A percentile compares a stretch with the other conserved stretches of the same genome.
These are phyloP conservation scores for Margaritispora aquatica DNA, from an alignment of 495 filamentous ascomycete species.

Conservation along the genomic window DNA sequence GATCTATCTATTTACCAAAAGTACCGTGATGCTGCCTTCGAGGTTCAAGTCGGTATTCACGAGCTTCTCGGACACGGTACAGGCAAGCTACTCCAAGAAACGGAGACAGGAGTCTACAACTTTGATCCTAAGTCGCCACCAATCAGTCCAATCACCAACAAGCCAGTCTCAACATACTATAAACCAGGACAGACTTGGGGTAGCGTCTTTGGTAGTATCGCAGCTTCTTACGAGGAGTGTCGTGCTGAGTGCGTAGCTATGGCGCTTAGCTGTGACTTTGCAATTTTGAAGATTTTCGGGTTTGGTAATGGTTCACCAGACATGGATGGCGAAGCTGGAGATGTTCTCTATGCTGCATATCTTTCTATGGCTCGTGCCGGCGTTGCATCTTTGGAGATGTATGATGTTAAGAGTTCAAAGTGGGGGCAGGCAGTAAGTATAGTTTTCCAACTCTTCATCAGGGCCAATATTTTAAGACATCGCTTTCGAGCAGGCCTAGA, in stretches of 20 bases:
- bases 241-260: conserved; percentile 84
- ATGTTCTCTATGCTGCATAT: conserved; percentile 80
- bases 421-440: conserved; percentile 94
- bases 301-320: conserved; percentile 69
- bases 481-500: too few species aligned
- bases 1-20: conserved; percentile 74
- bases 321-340: conserved; percentile 69
- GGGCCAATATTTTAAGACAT: too few species aligned
- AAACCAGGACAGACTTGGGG: conserved; percentile 94
- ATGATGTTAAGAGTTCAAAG: conserved; percentile 79
- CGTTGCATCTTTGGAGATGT: conserved; percentile 76
- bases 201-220: conserved; percentile 79
- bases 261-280: conserved; percentile 84
- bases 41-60: conserved; percentile 92
- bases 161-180: conserved; percentile 80
- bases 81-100: conserved; percentile 91
- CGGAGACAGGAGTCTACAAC: conserved; percentile 72
- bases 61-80: conserved; percentile 95
- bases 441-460: too few species aligned
- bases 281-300: conserved; percentile 84
- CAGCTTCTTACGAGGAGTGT: conserved; percentile 75
- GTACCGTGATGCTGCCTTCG: conserved; percentile 80
- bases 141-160: conserved; percentile 66
- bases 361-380: conserved; percentile 90
- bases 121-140: conserved; percentile 78